Conservation (phyloP, 495 filamentous ascomycete genomes). For the Aspergillus hancockii region DNA sequence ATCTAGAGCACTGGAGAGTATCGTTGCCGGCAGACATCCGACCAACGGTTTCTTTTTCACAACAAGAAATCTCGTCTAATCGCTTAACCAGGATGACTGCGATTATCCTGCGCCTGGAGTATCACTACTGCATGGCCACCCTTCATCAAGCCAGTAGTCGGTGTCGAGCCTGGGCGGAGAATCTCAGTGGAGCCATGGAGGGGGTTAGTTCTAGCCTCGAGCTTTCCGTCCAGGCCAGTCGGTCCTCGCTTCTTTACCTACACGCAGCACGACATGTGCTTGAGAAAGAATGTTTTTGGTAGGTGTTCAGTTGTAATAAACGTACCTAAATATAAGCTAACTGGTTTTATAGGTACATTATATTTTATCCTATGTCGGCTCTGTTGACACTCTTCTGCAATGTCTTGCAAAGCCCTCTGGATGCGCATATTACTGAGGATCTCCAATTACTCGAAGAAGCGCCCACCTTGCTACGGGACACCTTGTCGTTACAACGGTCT, state of each 20-base stretch:
- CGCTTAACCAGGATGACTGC: conserved; percentile 6
- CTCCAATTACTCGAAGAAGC: not conserved
- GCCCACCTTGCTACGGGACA: too few species aligned
- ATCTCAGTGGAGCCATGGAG: conserved; percentile 9
- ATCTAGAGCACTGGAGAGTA: conserved; percentile 34
- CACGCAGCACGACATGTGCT: too few species aligned
- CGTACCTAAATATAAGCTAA: too few species aligned
- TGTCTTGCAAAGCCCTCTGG: not conserved
- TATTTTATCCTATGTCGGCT: not conserved
- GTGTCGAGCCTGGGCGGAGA: conserved; percentile 17
- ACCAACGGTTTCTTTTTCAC: not conserved
- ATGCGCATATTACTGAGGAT: not conserved
- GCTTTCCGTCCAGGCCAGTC: conserved; percentile 30
- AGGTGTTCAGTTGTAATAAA: too few species aligned
- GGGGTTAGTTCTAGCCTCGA: conserved; percentile 25
- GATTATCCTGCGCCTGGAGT: conserved; percentile 30
- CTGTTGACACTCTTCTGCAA: conserved; percentile 1
- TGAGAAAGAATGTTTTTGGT: too few species aligned
- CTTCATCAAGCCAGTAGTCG: conserved; percentile 34
- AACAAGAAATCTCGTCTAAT: conserved; percentile 3
- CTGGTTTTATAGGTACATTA: too few species aligned
- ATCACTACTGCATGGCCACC: conserved; percentile 32
- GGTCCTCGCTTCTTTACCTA: not conserved
- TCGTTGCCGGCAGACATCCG: conserved; percentile 10
- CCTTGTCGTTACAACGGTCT: too few species aligned